phyloP scores from a whole-genome alignment of 108 stramenopile species.

The Skeletonema tropicum region DNA sequence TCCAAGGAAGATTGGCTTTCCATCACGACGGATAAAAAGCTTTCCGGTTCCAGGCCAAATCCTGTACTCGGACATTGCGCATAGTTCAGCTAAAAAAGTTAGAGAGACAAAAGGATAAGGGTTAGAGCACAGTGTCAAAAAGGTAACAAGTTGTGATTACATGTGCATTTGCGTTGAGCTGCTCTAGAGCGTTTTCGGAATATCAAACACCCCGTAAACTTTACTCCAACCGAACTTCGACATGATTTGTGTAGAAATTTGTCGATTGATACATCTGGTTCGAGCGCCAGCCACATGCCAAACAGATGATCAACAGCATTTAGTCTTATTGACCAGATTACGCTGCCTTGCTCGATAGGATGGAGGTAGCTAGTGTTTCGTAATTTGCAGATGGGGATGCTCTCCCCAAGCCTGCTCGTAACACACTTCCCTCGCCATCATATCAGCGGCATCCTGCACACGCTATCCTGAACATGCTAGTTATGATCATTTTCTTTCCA shows the following conservation, averaged over 20 bases:
- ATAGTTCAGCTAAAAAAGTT: constrained; percentile 85
- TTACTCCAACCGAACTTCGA: not conserved
- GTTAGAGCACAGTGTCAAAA: not conserved
- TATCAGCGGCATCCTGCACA: not conserved
- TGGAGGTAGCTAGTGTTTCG: not conserved
- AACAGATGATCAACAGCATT: not conserved
- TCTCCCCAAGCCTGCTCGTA: not conserved
- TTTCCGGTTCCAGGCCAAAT: constrained; percentile 99
- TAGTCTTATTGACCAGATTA: not conserved
- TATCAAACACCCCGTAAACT: not conserved
- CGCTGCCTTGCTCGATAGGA: not conserved
- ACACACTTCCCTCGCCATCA: not conserved
- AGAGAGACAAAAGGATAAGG: constrained; percentile 1
- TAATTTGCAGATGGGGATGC: not conserved
- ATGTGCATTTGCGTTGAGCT: not conserved
- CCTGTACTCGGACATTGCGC: constrained; percentile 98
- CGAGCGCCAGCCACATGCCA: not conserved
- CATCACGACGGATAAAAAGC: constrained; percentile 98
- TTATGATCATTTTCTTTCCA: not conserved
- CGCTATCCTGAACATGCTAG: not conserved
- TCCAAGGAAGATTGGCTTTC: constrained; percentile 95
- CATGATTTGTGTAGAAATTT: not conserved
- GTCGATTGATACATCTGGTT: not conserved
- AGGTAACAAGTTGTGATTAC: not conserved
- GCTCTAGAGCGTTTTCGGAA: too few species aligned